Percentiles rank a stretch among this genome's conserved stretches.
Conservation (phyloP, 1,284 basidiomycete genomes). For the Mrakiaceae sp. region DNA sequence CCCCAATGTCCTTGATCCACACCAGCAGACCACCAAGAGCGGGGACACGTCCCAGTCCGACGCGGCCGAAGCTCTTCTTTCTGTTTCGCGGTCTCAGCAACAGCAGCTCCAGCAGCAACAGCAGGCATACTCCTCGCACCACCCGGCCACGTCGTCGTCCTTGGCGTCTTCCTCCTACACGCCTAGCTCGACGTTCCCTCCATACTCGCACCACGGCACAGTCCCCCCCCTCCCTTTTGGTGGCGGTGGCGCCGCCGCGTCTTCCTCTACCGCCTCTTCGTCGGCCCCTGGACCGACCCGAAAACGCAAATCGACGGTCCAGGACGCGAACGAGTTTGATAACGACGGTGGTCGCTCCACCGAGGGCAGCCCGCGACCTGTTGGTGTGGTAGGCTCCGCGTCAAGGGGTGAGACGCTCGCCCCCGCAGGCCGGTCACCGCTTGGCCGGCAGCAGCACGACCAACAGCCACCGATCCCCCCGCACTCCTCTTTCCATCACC, state of each 20-base stretch:
- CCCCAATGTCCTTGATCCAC: no score
- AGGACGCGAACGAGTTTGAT: neutral
- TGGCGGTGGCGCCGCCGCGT: neutral
- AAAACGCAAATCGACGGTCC: neutral
- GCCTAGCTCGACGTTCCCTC: neutral
- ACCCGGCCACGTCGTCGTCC: neutral
- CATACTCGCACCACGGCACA: neutral
- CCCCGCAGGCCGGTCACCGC: neutral
- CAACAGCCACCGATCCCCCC: neutral
- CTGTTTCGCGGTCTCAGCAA: slow-evolving; percentile 12
- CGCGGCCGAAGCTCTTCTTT: slow-evolving; percentile 17
- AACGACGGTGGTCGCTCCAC: neutral
- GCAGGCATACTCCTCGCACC: no score
- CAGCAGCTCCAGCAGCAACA: neutral
- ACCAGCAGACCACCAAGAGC: neutral
- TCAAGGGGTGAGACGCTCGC: neutral
- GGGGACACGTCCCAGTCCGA: slow-evolving; percentile 14
- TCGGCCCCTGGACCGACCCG: neutral
- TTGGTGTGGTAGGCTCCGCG: neutral
- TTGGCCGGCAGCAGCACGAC: neutral
- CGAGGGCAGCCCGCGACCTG: neutral
- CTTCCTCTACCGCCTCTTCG: neutral
- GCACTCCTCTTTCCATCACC: neutral
- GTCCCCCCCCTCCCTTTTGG: neutral
- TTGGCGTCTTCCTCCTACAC: neutral